Base-by-base conservation (phyloP, 139 green algal genomes). In the Chloropicon primus region DNA sequence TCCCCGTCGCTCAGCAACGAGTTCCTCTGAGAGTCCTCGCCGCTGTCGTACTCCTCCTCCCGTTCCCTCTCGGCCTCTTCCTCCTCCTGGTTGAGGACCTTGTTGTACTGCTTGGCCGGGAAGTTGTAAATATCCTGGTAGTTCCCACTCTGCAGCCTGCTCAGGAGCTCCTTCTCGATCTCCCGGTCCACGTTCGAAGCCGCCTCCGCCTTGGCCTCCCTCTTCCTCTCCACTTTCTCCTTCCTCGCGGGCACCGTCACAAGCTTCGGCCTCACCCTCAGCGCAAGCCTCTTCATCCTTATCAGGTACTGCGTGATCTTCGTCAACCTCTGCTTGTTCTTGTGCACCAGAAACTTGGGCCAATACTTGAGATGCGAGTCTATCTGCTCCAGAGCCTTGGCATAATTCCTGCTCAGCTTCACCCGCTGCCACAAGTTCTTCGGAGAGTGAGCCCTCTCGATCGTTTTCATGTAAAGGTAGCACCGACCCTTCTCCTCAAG, bases 51-150 rank as follows among this genome's bases (percentile, higher is more conserved):
- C 41, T 75, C 72, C 25, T 75, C 72, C 72, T 41, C 25, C 5
- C 5, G 25, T 17, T 75, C 72, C 72, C 5, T 28, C 25, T 75
- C 10, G 5, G 72, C 17, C 17, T 17, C 72, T 75, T 27, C 72
- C 24, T 75, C 72, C 72, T 41, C 72, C 72, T n/a, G n/a, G n/a
- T n/a, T n/a, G n/a, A 75, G 72, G 21, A 41, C 25, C 24, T 75
- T 75, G 25, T 75, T 27, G 72, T 41, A 75, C 5, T 5, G 5
- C 72, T 89, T 86, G 53, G 88, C 83, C 27, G 93, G 93, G 84
- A 99, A 97, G 89, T 99, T 99, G 86, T 98, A 98, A 78, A 98
- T 98, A 85, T 98, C 94, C 22, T 93, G 91, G 78, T 99, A 99
- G 0, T 93, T 98, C n/a, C 96, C 96, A 5, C 26, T 85, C 79